Base-by-base conservation (phyloP, 2,329 filamentous ascomycete genomes). In the Colletotrichum orbiculare region DNA sequence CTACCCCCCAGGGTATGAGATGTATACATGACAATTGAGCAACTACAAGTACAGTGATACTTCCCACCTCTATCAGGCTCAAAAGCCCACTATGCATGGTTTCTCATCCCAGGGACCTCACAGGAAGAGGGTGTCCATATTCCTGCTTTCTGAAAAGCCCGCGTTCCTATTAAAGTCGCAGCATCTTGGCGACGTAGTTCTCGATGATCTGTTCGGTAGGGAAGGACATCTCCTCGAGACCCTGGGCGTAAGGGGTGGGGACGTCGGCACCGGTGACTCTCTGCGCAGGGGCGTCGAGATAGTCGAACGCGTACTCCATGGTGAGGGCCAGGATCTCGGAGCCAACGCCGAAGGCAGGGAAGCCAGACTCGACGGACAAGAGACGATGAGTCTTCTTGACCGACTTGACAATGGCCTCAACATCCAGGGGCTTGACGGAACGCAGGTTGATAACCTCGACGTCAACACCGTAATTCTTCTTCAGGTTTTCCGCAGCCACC, bases 261-360 rank as follows among this genome's bases (percentile, higher is more conserved):
- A 99, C 96, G 79, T 99, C 96, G 70, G 96, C 95, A 78, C 96
- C 96, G 65, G 96, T 98, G 74, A 99, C 89, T 79, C 96, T 91
- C 80, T 95, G 91, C 67, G 94, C 96, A 52, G 96, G 96, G 61
- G 94, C 93, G 75, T 97, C 90, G 70, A 99, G 91, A 84, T 97
- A 98, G 84, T 99, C 96, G 77, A 98, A 99, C 69, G 89, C 94
- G 80, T 98, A 99, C 83, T 99, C 96, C 91, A 97, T 97, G 69
- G 93, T 90, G 67, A 97, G 85, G 66, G 96, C 96, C 69, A 99
- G 88, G 73, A 99, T 94, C 84, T 99, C 96, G 63, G 95, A 88
- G 65, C 90, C 88, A 71, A 99, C 93, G 78, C 96, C 96, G 77
- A 94, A 99, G 74, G 93, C 92, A 69, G 96, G 96, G 88, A 94